phyloP scores from a whole-genome alignment of 192 early-diverging fungal genomes.

The Funneliformis geosporum region DNA sequence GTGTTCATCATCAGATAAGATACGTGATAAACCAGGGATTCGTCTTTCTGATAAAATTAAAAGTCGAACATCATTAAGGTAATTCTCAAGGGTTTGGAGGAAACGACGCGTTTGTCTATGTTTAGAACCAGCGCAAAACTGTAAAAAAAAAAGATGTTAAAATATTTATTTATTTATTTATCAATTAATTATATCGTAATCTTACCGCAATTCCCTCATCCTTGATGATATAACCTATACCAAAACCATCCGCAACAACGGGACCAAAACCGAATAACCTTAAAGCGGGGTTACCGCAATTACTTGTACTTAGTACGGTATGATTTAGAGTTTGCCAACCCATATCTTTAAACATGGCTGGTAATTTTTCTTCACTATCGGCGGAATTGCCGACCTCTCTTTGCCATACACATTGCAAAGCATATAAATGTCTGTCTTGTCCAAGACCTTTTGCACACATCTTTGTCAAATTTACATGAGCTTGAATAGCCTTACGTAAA shows the following conservation, averaged over 20 bases:
- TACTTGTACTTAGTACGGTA: conserved; percentile 69
- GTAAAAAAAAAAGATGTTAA: conserved; percentile 2
- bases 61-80: conserved; percentile 41
- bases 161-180: not conserved
- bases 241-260: conserved; percentile 77
- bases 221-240: conserved; percentile 78
- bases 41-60: conserved; percentile 44
- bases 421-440: conserved; percentile 88
- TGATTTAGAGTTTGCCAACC: conserved; percentile 55
- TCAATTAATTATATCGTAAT: not conserved
- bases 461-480: conserved; percentile 65
- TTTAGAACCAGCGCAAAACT: conserved; percentile 52
- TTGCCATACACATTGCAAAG: conserved; percentile 67
- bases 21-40: conserved; percentile 35
- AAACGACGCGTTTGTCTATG: conserved; percentile 51
- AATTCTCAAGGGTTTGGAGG: conserved; percentile 44
- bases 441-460: conserved; percentile 76
- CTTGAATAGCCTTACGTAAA: conserved; percentile 61
- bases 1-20: conserved; percentile 37
- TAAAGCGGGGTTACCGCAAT: conserved; percentile 71
- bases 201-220: conserved; percentile 53
- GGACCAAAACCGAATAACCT: conserved; percentile 80
- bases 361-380: conserved; percentile 33
- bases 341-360: conserved; percentile 45
- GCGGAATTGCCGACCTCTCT: conserved; percentile 25